phyloP scores from a whole-genome alignment of 1,139 yeast genomes.

The Candida sojae region DNA sequence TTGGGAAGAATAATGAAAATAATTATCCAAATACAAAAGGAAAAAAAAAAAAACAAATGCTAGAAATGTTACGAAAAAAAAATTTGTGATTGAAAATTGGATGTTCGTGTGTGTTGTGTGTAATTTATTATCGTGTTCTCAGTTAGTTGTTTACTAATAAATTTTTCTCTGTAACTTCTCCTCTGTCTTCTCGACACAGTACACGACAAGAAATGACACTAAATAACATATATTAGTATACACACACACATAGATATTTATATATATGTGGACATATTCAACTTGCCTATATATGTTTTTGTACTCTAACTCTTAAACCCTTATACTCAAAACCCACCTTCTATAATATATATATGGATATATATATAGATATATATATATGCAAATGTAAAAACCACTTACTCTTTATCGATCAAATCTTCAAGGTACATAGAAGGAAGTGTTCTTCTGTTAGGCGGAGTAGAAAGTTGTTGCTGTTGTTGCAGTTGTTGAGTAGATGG shows the following conservation, averaged over 20 bases:
- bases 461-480: conserved; percentile 14
- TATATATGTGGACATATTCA: too few relatives aligned
- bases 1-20: background rate
- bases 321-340: too few relatives aligned
- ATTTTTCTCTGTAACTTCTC: background rate
- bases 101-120: background rate
- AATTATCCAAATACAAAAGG: background rate
- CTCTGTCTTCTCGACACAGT: too few relatives aligned
- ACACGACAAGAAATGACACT: too few relatives aligned
- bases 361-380: too few relatives aligned
- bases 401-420: conserved; percentile 47
- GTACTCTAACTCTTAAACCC: too few relatives aligned
- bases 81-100: background rate
- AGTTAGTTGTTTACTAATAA: conserved; percentile 1
- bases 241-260: too few relatives aligned
- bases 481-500: conserved; percentile 9
- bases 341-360: background rate
- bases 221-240: too few relatives aligned
- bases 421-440: conserved; percentile 62
- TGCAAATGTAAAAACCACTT: background rate
- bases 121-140: background rate
- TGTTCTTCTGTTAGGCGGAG: conserved; percentile 29
- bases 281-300: too few relatives aligned
- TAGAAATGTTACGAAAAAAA: background rate
- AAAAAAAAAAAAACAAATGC: background rate